Evolutionary conservation across 1,284 basidiomycete species (phyloP), one percentile per base, ranked within the genome.

Genomic region (Tylopilus sp.): DNA sequence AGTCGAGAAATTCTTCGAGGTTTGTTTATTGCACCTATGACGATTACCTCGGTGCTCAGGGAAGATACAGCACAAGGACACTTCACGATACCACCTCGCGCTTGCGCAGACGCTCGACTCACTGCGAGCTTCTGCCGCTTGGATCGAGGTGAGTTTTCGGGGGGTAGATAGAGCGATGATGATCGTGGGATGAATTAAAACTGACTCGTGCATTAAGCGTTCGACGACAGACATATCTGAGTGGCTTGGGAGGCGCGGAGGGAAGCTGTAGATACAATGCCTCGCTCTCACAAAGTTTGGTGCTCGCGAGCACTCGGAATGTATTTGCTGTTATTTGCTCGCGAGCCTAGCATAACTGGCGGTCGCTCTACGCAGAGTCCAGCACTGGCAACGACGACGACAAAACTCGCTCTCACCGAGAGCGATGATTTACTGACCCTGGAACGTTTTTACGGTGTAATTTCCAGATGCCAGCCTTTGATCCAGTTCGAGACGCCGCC

Each of bases 401-500:
- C 41, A 29, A 13, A 36, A 36, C 46, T 31, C 41, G 11, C 42
- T 35, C 48, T 25, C 35, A 18, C 26, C 31, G n/a, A 23, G 16
- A 42, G 55, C 36, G 45, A 57, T 63, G 48, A 34, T 44, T 39
- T 42, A 37, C 38, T 59, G 56, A 59, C 31, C 36, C 41, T 42
- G 21, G 12, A 44, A 42, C 46, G 43, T 33, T 46, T 36, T 19
- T 38, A 21, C 40, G 25, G 15, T 35, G 28, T 42, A 44, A 41
- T 31, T 25, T 18, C 13, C 48, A 58, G 56, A 86, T 88, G 86
- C 84, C 85, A 61, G 82, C 81, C 53, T 89, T 88, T 74, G 86
- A 89, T 76, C 87, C 87, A 62, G 86, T 89, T 52, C 79, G 86
- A 64, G 86, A 89, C 76, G 86, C 86, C 55, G 84, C 86, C 61